phyloP scores from a whole-genome alignment of 441 rosid genomes.

The Heliophila coronopifolia region DNA sequence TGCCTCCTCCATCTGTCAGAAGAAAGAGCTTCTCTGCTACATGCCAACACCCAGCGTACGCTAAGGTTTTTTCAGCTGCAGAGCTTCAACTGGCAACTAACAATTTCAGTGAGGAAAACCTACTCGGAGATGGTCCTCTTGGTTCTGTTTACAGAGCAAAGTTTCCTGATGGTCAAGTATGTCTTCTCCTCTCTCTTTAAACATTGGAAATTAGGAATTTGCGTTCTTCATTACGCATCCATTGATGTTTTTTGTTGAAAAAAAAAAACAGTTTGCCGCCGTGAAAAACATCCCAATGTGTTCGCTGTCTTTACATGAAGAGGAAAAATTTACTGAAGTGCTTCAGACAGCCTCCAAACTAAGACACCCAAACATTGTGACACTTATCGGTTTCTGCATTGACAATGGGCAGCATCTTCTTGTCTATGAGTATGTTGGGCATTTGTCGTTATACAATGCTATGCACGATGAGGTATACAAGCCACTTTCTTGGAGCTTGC shows the following conservation, averaged over 20 bases:
- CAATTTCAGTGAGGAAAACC: slow-evolving; percentile 65
- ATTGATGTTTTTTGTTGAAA: background rate
- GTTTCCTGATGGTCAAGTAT: slow-evolving; percentile 72
- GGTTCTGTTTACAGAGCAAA: slow-evolving; percentile 87
- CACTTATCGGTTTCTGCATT: slow-evolving; percentile 77
- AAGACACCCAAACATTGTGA: slow-evolving; percentile 76
- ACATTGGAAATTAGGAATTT: background rate
- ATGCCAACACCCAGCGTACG: slow-evolving; percentile 41
- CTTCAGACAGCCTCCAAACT: slow-evolving; percentile 57
- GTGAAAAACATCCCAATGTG: slow-evolving; percentile 69
- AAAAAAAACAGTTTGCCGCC: slow-evolving; percentile 48
- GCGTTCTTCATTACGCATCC: slow-evolving; percentile 1
- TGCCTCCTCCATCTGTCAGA: slow-evolving; percentile 34
- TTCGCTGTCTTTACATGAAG: slow-evolving; percentile 72
- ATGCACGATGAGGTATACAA: slow-evolving; percentile 55
- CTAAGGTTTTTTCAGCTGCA: slow-evolving; percentile 52
- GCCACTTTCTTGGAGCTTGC: slow-evolving; percentile 78
- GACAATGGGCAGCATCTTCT: slow-evolving; percentile 81
- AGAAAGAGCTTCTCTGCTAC: slow-evolving; percentile 50
- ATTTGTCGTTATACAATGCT: slow-evolving; percentile 58
- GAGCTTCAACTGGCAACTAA: slow-evolving; percentile 79
- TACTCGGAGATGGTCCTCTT: slow-evolving; percentile 81
- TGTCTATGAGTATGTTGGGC: slow-evolving; percentile 68
- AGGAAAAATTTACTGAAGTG: slow-evolving; percentile 69
- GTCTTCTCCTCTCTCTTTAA: slow-evolving; percentile 5